A percentile compares a stretch with the other conserved stretches of the same genome.
Conservation (phyloP, 192 early-diverging fungal species). For the Backusella mclennaniae region DNA sequence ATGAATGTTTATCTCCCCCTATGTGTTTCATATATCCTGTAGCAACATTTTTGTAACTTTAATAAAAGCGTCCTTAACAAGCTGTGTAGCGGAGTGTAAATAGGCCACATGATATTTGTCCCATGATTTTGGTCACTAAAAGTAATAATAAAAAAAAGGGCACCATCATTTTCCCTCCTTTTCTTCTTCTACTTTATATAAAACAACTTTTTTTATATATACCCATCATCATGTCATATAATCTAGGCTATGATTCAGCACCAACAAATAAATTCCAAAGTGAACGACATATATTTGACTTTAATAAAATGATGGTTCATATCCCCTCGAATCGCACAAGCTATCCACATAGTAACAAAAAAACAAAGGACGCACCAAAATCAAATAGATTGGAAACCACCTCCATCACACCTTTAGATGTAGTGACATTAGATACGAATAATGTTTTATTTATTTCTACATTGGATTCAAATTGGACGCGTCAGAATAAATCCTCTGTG, state of each 20-base stretch:
- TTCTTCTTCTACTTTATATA: neutral
- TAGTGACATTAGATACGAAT: neutral
- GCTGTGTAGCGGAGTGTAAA: neutral
- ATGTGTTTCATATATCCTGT: neutral
- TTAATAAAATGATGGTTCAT: neutral
- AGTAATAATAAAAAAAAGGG: neutral
- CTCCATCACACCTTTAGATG: neutral
- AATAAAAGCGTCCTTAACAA: neutral
- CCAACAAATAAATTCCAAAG: neutral
- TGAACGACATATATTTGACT: constrained; percentile 6
- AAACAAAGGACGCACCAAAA: neutral
- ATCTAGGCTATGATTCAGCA: neutral
- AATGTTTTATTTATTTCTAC: constrained; percentile 4
- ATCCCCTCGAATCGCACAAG: neutral
- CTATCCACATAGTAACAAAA: neutral
- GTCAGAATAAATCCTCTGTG: neutral
- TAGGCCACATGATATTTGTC: neutral
- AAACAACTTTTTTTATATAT: neutral
- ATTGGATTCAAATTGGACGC: neutral
- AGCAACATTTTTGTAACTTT: neutral
- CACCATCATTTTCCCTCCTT: neutral
- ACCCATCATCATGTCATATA: neutral
- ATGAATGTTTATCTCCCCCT: neutral
- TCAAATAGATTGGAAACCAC: neutral
- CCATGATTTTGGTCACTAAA: neutral